phyloP scores from a whole-genome alignment of 371 early-diverging fungal species.

The Dichotomocladium elegans region DNA sequence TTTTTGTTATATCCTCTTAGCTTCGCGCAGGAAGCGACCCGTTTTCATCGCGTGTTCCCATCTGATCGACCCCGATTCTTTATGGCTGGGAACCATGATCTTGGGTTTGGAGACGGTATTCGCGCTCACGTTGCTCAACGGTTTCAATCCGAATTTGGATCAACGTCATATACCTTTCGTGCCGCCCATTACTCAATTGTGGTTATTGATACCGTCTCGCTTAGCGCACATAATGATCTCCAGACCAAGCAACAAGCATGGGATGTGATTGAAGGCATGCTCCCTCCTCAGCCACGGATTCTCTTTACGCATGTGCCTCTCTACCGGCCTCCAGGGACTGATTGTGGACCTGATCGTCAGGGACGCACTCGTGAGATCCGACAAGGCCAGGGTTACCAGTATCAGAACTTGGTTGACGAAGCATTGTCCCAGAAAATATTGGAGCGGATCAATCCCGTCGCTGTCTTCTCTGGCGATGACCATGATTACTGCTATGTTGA shows the following conservation, averaged over 20 bases:
- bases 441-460: conserved; percentile 53
- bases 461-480: conserved; percentile 89
- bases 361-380: conserved; percentile 20
- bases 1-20: conserved; percentile 1
- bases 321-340: conserved; percentile 33
- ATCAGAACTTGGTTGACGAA: conserved; percentile 73
- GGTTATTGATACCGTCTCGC: conserved; percentile 74
- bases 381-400: conserved; percentile 73
- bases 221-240: conserved; percentile 45
- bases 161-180: conserved; percentile 57
- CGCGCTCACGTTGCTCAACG: conserved; percentile 44
- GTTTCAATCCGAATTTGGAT: conserved; percentile 62
- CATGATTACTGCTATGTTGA: conserved; percentile 81
- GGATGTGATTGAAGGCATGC: conserved; percentile 19
- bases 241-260: conserved; percentile 43
- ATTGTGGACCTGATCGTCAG: conserved; percentile 70
- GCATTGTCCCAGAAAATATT: conserved; percentile 57
- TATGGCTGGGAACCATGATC: conserved; percentile 91
- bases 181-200: conserved; percentile 62
- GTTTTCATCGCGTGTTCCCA: conserved; percentile 31
- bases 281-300: conserved; percentile 15
- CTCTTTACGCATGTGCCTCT: conserved; percentile 35
- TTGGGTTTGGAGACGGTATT: conserved; percentile 81
- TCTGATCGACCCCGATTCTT: conserved; percentile 15
- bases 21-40: conserved; percentile 10